Evolutionary conservation across 176 grass and related monocot genomes (phyloP).

Genomic region (Coix lacrymajobi): DNA sequence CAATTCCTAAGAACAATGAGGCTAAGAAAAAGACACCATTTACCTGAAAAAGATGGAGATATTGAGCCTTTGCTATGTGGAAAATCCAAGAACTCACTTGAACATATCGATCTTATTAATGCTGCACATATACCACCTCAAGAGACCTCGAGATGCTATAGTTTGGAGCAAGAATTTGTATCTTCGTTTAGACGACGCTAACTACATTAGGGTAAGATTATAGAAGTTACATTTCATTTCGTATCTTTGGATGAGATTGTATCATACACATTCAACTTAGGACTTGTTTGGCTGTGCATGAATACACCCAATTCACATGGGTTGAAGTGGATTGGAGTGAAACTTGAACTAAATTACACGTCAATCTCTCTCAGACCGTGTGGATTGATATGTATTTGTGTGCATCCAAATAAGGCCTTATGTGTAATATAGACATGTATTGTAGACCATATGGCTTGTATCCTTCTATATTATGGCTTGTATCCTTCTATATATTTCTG

Average conservation of each 20-base stretch:
- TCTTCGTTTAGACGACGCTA: background rate
- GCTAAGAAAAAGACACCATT: background rate
- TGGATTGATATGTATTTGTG: too few relatives aligned
- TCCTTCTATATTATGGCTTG: background rate
- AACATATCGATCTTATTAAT: background rate
- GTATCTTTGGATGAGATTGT: background rate
- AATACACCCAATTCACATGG: too few relatives aligned
- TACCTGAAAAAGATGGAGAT: background rate
- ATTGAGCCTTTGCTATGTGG: background rate
- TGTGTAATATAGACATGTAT: background rate
- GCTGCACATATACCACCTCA: background rate
- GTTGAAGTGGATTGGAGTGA: too few relatives aligned
- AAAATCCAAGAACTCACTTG: background rate
- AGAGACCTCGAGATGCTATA: background rate
- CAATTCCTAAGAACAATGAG: conserved; percentile 28
- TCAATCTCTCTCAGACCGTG: too few relatives aligned
- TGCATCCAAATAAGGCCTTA: too few relatives aligned
- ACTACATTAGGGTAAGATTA: background rate
- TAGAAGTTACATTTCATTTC: background rate
- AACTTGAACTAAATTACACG: too few relatives aligned
- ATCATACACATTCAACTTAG: background rate
- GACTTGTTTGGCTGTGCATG: too few relatives aligned
- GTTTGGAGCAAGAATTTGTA: conserved; percentile 17
- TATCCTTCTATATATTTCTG: background rate
- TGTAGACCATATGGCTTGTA: background rate